These are phyloP conservation scores for Albophoma yamanashiensis DNA, from an alignment of 2,329 filamentous ascomycete species.

Conservation along the genomic window DNA sequence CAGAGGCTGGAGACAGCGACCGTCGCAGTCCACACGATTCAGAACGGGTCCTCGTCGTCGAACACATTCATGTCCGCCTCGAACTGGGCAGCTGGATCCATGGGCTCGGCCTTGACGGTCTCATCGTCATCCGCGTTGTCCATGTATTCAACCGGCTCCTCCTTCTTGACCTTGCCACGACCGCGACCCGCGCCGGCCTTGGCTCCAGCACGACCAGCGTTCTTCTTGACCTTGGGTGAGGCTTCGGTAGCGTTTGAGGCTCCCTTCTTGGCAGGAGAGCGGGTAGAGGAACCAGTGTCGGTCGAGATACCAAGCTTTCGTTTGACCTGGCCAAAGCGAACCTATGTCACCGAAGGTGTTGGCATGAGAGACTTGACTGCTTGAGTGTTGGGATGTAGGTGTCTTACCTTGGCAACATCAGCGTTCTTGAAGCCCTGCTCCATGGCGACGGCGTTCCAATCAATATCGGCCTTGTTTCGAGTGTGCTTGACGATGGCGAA, in stretches of 20 bases:
- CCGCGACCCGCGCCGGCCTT: constrained; percentile 9
- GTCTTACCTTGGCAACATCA: constrained; percentile 29
- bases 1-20: not conserved
- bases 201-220: constrained; percentile 9
- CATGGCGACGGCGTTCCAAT: constrained; percentile 35
- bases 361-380: not conserved
- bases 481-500: constrained; percentile 32
- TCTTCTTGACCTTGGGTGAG: constrained; percentile 20
- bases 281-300: constrained; percentile 9
- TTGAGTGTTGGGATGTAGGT: no score
- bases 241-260: constrained; percentile 4
- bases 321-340: constrained; percentile 40
- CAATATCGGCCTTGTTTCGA: constrained; percentile 30
- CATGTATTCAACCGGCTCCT: constrained; percentile 7
- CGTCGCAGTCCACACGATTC: not conserved
- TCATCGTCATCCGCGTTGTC: constrained; percentile 10
- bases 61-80: constrained; percentile 7
- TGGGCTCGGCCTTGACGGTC: constrained; percentile 2
- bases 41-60: constrained; percentile 6
- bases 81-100: constrained; percentile 10
- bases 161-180: constrained; percentile 9
- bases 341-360: constrained; percentile 12
- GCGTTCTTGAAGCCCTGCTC: constrained; percentile 33
- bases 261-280: constrained; percentile 13
- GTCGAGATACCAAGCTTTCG: constrained; percentile 27